Percentiles rank a stretch among this genome's conserved stretches.
Evolutionary conservation across 2,329 filamentous ascomycete genomes (phyloP).

Genomic region (Aureobasidium pullulans): DNA sequence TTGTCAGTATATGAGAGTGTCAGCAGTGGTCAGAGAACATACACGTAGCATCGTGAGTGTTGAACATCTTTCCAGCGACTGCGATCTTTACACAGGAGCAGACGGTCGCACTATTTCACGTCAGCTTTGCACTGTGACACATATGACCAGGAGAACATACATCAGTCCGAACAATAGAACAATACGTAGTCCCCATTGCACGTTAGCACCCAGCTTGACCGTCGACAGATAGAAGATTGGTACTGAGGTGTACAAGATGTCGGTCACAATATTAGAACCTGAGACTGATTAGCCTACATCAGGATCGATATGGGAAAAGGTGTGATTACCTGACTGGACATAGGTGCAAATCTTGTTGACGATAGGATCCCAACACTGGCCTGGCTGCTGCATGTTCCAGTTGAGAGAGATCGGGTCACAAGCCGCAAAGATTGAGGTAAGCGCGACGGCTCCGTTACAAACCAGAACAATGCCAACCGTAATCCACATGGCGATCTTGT

Average conservation of each 20-base stretch:
- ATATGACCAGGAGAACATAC: background rate
- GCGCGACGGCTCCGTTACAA: constrained; percentile 12
- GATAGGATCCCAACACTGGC: constrained; percentile 12
- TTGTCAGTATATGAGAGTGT: background rate
- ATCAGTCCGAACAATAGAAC: constrained; percentile 15
- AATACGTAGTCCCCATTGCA: constrained; percentile 15
- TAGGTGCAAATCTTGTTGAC: constrained; percentile 13
- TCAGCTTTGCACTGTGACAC: background rate
- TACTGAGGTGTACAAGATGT: constrained; percentile 14
- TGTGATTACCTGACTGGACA: constrained; percentile 3
- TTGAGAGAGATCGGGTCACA: constrained; percentile 12
- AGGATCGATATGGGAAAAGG: background rate
- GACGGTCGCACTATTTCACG: constrained; percentile 5
- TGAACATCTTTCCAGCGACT: constrained; percentile 9
- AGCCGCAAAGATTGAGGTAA: constrained; percentile 9
- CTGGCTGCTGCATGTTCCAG: constrained; percentile 14
- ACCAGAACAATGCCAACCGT: constrained; percentile 13
- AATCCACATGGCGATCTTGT: constrained; percentile 14
- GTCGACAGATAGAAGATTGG: constrained; percentile 15
- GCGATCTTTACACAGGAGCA: constrained; percentile 16
- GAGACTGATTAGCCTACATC: background rate
- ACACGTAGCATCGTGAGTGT: constrained; percentile 12
- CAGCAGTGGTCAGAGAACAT: background rate
- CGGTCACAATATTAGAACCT: constrained; percentile 16
- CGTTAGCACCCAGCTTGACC: constrained; percentile 13